Evolutionary conservation across 2,329 filamentous ascomycete species (phyloP).

Genomic region (Alternaria dauci): DNA sequence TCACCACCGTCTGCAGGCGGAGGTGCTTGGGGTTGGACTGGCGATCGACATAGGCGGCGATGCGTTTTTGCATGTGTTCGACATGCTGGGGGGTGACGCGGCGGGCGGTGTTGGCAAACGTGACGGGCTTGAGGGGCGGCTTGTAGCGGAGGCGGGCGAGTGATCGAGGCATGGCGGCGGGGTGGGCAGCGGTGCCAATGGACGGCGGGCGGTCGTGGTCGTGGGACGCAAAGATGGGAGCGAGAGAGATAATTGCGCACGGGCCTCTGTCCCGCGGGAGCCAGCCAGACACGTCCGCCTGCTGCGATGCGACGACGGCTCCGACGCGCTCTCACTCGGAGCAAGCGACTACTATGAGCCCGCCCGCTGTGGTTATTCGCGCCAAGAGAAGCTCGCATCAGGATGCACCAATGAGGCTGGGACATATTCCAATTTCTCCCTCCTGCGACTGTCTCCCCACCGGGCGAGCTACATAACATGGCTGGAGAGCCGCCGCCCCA

Average conservation of each 20-base stretch:
- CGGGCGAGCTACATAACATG: slow-evolving; percentile 35
- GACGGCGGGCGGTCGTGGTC: background rate
- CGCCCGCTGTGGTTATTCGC: slow-evolving; percentile 11
- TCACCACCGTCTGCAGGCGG: slow-evolving; percentile 35
- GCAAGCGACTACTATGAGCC: slow-evolving; percentile 24
- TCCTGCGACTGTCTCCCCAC: background rate
- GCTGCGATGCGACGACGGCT: slow-evolving; percentile 30
- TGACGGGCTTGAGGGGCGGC: slow-evolving; percentile 28
- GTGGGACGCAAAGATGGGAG: slow-evolving; percentile 21
- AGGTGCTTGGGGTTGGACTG: slow-evolving; percentile 38
- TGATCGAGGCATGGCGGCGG: slow-evolving; percentile 42
- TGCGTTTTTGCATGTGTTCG: slow-evolving; percentile 6
- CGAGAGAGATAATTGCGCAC: slow-evolving; percentile 13
- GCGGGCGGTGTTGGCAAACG: slow-evolving; percentile 20
- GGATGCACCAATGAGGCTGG: slow-evolving; percentile 15
- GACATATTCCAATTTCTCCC: background rate
- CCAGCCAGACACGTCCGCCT: slow-evolving; percentile 17
- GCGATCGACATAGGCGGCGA: slow-evolving; percentile 33
- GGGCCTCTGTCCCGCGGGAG: slow-evolving; percentile 17
- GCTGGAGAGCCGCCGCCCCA: slow-evolving; percentile 23
- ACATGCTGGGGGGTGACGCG: slow-evolving; percentile 10
- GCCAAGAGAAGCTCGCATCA: background rate
- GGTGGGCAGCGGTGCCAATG: slow-evolving; percentile 16
- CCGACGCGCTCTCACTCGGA: slow-evolving; percentile 12
- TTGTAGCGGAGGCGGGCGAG: slow-evolving; percentile 39